These are phyloP conservation scores for Tremella yokohamensis DNA, from an alignment of 768 basidiomycete genomes.

Conservation along the genomic window DNA sequence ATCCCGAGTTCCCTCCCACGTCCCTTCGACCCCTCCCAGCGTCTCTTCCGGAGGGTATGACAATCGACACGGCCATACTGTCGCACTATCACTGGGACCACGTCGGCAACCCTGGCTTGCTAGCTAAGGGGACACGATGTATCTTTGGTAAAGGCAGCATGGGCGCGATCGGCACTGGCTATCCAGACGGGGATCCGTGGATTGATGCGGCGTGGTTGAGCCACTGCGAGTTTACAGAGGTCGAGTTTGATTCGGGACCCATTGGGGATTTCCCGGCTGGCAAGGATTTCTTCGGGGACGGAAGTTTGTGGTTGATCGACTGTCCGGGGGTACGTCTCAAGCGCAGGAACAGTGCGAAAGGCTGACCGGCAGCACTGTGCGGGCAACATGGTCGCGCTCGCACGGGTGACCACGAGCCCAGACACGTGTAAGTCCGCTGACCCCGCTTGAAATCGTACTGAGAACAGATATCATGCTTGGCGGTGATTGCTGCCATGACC, in stretches of 20 bases:
- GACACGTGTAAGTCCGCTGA: slow-evolving; percentile 24
- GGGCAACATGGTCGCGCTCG: slow-evolving; percentile 34
- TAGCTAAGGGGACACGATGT: too few relatives aligned
- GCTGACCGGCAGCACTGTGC: slow-evolving; percentile 19
- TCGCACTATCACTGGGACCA: too few relatives aligned
- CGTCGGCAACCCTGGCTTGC: too few relatives aligned
- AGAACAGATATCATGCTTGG: slow-evolving; percentile 30
- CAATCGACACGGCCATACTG: too few relatives aligned
- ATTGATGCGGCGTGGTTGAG: slow-evolving; percentile 1
- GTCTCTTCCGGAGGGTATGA: too few relatives aligned
- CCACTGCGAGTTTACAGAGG: neutral
- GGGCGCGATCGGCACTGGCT: neutral
- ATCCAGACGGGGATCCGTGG: neutral
- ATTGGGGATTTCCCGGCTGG: slow-evolving; percentile 29
- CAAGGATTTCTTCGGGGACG: slow-evolving; percentile 36
- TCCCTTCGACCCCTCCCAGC: too few relatives aligned
- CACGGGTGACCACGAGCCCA: slow-evolving; percentile 29
- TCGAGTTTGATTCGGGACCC: neutral
- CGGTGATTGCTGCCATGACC: slow-evolving; percentile 34
- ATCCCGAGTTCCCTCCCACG: too few relatives aligned
- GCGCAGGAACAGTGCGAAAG: neutral
- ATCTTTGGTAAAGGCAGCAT: neutral
- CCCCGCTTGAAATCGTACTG: neutral
- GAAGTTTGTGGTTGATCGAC: slow-evolving; percentile 32
- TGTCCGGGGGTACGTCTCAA: slow-evolving; percentile 28